Evolutionary conservation across 1,284 basidiomycete species (phyloP).

Genomic region (Entoloma clypeatum): DNA sequence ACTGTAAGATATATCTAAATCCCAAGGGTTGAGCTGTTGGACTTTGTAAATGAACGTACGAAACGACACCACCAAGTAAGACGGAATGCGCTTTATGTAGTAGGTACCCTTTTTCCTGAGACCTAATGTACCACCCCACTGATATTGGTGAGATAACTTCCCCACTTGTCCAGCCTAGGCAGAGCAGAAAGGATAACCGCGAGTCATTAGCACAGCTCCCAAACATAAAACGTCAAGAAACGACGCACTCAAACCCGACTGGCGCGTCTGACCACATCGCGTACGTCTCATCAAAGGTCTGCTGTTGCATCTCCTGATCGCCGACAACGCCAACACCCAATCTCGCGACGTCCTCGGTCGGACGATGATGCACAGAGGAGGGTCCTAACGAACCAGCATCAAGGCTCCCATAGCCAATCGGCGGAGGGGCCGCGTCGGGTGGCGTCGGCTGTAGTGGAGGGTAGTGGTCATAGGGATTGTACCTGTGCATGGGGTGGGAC

Average conservation of each 20-base stretch:
- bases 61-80: too few species aligned
- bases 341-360: background rate
- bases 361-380: background rate
- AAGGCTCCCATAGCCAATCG: too few species aligned
- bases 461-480: too few species aligned
- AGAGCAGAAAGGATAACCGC: background rate
- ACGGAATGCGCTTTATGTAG: too few species aligned
- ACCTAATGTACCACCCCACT: conserved; percentile 2
- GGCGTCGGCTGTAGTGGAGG: too few species aligned
- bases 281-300: conserved; percentile 42
- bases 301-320: conserved; percentile 13
- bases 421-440: too few species aligned
- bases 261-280: conserved; percentile 58
- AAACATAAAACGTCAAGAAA: background rate
- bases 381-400: too few species aligned
- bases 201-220: background rate
- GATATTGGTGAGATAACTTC: conserved; percentile 11
- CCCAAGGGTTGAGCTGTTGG: too few species aligned
- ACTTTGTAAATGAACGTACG: too few species aligned
- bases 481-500: too few species aligned
- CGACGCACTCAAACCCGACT: conserved; percentile 49
- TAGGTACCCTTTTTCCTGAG: conserved; percentile 3
- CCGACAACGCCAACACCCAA: conserved; percentile 4
- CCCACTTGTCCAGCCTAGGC: conserved; percentile 15
- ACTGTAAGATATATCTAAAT: too few species aligned